phyloP scores from a whole-genome alignment of 495 filamentous ascomycete genomes.

The Acidiella bohemica region DNA sequence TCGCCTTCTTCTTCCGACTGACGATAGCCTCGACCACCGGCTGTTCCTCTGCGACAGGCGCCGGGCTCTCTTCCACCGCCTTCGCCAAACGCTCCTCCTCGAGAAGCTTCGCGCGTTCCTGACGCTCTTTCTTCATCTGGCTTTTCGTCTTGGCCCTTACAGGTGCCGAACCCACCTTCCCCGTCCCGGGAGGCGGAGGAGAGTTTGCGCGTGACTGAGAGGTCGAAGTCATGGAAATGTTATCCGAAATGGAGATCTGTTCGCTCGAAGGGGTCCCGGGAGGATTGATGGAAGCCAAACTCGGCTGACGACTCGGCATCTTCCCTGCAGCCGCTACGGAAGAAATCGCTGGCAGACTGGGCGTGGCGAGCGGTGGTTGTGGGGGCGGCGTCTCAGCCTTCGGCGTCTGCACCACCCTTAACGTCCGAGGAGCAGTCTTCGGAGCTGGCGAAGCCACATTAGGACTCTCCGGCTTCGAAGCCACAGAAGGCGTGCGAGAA shows the following conservation, averaged over 20 bases:
- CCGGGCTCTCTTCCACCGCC: not conserved
- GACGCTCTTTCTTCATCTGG: slow-evolving; percentile 74
- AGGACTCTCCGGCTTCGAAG: slow-evolving; percentile 34
- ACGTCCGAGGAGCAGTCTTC: slow-evolving; percentile 36
- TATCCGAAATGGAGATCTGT: slow-evolving; percentile 50
- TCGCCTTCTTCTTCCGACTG: slow-evolving; percentile 68
- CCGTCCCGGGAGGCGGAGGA: slow-evolving; percentile 43
- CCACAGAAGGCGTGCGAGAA: slow-evolving; percentile 33
- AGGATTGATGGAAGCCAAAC: slow-evolving; percentile 45
- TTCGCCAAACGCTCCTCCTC: slow-evolving; percentile 56
- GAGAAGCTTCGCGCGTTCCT: slow-evolving; percentile 44
- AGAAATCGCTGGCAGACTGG: slow-evolving; percentile 18
- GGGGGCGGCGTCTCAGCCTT: slow-evolving; percentile 48
- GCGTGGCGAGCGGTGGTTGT: slow-evolving; percentile 16
- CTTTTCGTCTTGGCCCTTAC: slow-evolving; percentile 75
- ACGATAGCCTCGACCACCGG: slow-evolving; percentile 56
- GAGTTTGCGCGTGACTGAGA: slow-evolving; percentile 77
- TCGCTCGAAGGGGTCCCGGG: slow-evolving; percentile 74
- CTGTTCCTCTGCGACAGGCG: slow-evolving; percentile 31
- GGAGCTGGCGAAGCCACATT: slow-evolving; percentile 15
- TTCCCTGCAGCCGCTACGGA: slow-evolving; percentile 27
- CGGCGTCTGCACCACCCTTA: slow-evolving; percentile 58
- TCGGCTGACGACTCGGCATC: slow-evolving; percentile 43
- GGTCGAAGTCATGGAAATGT: slow-evolving; percentile 58
- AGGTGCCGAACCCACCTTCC: slow-evolving; percentile 55